phyloP scores from a whole-genome alignment of 2,329 filamentous ascomycete genomes.

The Trichoderma sp. region DNA sequence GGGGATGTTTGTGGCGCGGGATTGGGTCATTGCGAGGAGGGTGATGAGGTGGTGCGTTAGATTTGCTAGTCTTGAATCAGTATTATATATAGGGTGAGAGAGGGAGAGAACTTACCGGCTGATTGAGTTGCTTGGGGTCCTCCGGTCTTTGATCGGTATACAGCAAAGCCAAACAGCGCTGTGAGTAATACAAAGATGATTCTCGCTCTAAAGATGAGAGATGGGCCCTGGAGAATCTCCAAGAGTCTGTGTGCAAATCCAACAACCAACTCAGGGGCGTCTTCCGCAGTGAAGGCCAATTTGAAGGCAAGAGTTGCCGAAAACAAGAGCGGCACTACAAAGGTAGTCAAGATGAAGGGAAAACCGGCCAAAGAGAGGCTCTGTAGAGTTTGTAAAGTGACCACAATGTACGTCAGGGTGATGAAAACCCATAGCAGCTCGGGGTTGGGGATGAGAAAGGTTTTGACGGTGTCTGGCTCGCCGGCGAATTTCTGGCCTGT shows the following conservation, averaged over 20 bases:
- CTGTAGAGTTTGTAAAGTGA: conserved; percentile 52
- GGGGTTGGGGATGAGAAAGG: conserved; percentile 66
- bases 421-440: conserved; percentile 75
- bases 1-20: conserved; percentile 81
- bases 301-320: conserved; percentile 78
- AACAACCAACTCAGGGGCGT: conserved; percentile 79
- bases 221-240: conserved; percentile 47
- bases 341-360: conserved; percentile 47
- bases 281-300: conserved; percentile 81
- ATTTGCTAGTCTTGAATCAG: conserved; percentile 38
- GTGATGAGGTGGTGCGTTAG: conserved; percentile 71
- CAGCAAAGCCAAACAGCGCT: conserved; percentile 44
- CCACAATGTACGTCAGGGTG: conserved; percentile 67
- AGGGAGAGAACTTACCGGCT: conserved; percentile 37
- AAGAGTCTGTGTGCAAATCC: conserved; percentile 49
- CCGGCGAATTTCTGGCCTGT: conserved; percentile 95
- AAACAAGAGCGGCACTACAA: conserved; percentile 48
- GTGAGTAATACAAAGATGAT: conserved; percentile 55
- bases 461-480: conserved; percentile 82
- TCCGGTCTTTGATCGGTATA: conserved; percentile 45
- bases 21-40: conserved; percentile 84
- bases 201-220: conserved; percentile 54
- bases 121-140: conserved; percentile 33
- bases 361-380: conserved; percentile 49
- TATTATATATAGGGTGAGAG: background rate